Evolutionary conservation across 1,284 basidiomycete genomes (phyloP).

Genomic region (Ceratobasidium sp.): DNA sequence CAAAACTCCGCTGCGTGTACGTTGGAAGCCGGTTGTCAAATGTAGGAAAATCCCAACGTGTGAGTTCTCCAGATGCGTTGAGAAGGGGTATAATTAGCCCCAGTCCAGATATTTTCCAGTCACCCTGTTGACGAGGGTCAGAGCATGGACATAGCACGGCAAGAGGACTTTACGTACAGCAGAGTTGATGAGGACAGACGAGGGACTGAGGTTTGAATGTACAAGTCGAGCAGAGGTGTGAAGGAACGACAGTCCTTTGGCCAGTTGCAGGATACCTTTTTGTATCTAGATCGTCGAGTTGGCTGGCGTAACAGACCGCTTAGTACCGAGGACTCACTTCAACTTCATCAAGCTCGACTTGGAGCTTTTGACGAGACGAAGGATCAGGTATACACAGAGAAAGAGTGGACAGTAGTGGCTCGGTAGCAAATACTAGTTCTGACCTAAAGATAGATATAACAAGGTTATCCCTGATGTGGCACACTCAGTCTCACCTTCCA

Average conservation of each 20-base stretch:
- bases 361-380: slow-evolving; percentile 54
- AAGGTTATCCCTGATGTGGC: neutral
- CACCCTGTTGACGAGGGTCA: slow-evolving; percentile 73
- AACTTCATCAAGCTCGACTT: slow-evolving; percentile 89
- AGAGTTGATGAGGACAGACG: slow-evolving; percentile 87
- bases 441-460: slow-evolving; percentile 56
- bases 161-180: slow-evolving; percentile 70
- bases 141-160: slow-evolving; percentile 25
- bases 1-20: slow-evolving; percentile 92
- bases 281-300: slow-evolving; percentile 77
- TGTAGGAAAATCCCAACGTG: slow-evolving; percentile 91
- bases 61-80: slow-evolving; percentile 77
- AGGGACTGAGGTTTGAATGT: slow-evolving; percentile 91
- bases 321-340: slow-evolving; percentile 69
- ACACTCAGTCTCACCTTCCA: slow-evolving; percentile 66
- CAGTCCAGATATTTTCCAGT: slow-evolving; percentile 97
- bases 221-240: slow-evolving; percentile 93
- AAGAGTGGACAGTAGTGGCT: slow-evolving; percentile 85
- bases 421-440: slow-evolving; percentile 94
- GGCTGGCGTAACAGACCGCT: slow-evolving; percentile 40
- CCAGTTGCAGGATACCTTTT: slow-evolving; percentile 94
- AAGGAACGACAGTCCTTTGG: slow-evolving; percentile 93
- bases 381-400: slow-evolving; percentile 79
- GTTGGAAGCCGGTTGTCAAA: slow-evolving; percentile 85
- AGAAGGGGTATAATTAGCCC: slow-evolving; percentile 87